These are phyloP conservation scores for Angophora floribunda DNA, from an alignment of 345 rosid genomes.

Conservation along the genomic window DNA sequence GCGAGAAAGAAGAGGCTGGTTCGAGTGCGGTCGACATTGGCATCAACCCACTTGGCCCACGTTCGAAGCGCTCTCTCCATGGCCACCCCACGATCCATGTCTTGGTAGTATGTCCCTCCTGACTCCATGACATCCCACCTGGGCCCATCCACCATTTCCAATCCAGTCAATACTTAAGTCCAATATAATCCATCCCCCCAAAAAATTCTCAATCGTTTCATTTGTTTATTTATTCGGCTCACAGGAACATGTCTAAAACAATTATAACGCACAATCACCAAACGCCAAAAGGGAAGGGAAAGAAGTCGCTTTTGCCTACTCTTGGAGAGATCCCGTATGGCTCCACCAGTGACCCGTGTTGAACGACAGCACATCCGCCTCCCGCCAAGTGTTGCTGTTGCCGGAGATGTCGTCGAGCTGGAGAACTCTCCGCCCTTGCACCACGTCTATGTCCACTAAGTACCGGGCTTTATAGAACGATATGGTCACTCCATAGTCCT, in stretches of 20 bases:
- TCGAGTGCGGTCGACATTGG: constrained; percentile 32
- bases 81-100: constrained; percentile 81
- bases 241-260: neutral
- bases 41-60: constrained; percentile 83
- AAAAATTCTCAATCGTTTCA: neutral
- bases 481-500: constrained; percentile 69
- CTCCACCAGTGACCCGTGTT: constrained; percentile 99
- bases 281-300: neutral
- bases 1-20: constrained; percentile 72
- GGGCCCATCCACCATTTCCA: neutral
- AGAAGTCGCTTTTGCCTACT: constrained; percentile 16
- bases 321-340: constrained; percentile 69
- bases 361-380: constrained; percentile 60
- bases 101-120: constrained; percentile 57
- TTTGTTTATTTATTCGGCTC: too few species aligned
- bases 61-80: constrained; percentile 69
- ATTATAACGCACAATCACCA: neutral
- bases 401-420: constrained; percentile 57
- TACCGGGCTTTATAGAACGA: constrained; percentile 76
- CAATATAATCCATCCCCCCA: neutral
- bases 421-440: constrained; percentile 64
- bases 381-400: constrained; percentile 62
- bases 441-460: constrained; percentile 72
- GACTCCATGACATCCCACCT: constrained; percentile 95
- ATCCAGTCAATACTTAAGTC: neutral